Conservation (phyloP, 768 basidiomycete genomes). For the Phanerochaete sordida region DNA sequence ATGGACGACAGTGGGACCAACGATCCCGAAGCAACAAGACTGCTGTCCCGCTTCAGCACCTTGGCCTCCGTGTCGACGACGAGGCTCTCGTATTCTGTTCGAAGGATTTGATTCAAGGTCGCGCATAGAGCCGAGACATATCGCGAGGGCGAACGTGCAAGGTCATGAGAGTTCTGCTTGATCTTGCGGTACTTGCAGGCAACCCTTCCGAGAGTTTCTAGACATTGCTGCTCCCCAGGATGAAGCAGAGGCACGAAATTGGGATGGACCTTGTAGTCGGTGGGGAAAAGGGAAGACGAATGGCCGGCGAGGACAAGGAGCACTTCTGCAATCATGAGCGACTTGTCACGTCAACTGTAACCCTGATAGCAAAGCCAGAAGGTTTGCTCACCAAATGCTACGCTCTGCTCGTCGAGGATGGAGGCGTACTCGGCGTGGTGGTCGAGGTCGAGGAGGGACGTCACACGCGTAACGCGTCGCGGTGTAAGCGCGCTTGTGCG, state of each 20-base stretch:
- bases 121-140: slow-evolving; percentile 80
- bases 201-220: slow-evolving; percentile 75
- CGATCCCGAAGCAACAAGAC: slow-evolving; percentile 72
- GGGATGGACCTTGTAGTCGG: slow-evolving; percentile 55
- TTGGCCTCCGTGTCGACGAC: slow-evolving; percentile 80
- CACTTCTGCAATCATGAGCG: slow-evolving; percentile 81
- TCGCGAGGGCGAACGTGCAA: slow-evolving; percentile 60
- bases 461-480: slow-evolving; percentile 12
- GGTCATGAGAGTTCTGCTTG: slow-evolving; percentile 46
- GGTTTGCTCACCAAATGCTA: not conserved
- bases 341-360: slow-evolving; percentile 12
- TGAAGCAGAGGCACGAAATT: slow-evolving; percentile 73
- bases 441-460: not conserved
- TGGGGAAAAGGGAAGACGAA: slow-evolving; percentile 76
- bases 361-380: not conserved
- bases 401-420: too few relatives aligned
- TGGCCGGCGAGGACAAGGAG: slow-evolving; percentile 86
- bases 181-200: slow-evolving; percentile 75
- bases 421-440: too few relatives aligned
- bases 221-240: slow-evolving; percentile 82
- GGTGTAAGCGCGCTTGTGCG: not conserved
- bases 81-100: slow-evolving; percentile 75
- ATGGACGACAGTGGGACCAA: slow-evolving; percentile 86
- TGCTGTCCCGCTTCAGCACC: slow-evolving; percentile 69
- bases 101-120: slow-evolving; percentile 68